Conservation (phyloP, 163 green algal species). For the Chlorella variabilis region DNA sequence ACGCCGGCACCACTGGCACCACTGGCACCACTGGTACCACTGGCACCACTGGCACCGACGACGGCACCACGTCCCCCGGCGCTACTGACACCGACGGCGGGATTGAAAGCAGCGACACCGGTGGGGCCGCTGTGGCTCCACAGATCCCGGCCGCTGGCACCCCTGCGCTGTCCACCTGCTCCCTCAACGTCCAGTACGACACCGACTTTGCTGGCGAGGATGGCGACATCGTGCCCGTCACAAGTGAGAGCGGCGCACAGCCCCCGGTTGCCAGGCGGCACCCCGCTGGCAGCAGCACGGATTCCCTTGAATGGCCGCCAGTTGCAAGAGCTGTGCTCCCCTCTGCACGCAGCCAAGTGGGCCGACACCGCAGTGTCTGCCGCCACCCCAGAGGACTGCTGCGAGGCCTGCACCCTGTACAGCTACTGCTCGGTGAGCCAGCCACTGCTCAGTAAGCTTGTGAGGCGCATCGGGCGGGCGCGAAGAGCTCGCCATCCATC, state of each 20-base stretch:
- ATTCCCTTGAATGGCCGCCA: no score
- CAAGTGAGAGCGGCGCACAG: background rate
- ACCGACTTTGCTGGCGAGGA: slow-evolving; percentile 1
- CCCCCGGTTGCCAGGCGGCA: background rate
- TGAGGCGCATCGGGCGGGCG: no score
- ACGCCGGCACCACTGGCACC: background rate
- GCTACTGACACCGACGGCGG: no score
- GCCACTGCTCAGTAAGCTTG: no score
- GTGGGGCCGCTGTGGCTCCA: no score
- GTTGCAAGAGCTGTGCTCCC: background rate
- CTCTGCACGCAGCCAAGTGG: slow-evolving; percentile 20
- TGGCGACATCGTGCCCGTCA: slow-evolving; percentile 21
- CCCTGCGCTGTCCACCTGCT: no score
- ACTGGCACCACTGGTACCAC: background rate
- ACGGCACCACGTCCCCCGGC: background rate
- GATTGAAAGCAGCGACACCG: background rate
- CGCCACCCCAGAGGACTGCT: slow-evolving; percentile 14
- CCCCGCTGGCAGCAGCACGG: background rate
- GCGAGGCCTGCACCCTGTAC: slow-evolving; percentile 25
- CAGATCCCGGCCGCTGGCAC: no score
- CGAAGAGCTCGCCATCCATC: no score
- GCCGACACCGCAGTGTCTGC: slow-evolving; percentile 25
- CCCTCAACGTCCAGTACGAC: background rate
- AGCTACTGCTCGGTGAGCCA: slow-evolving; percentile 14
- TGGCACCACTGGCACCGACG: background rate